Evolutionary conservation across 768 basidiomycete genomes (phyloP).

Genomic region (Mycena amicta): DNA sequence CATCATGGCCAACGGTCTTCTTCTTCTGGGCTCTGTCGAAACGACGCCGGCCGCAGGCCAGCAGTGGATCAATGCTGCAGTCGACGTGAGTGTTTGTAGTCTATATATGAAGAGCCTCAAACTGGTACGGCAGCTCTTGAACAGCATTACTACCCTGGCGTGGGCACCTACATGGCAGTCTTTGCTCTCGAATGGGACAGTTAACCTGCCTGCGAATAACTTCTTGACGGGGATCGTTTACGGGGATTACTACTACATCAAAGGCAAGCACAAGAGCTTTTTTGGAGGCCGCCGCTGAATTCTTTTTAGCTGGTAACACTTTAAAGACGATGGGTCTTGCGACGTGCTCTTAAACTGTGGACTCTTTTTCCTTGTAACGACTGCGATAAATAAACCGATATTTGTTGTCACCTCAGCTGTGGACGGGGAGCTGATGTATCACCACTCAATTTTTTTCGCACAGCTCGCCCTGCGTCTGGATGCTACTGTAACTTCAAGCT

Average conservation of each 20-base stretch:
- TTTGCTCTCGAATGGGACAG: slow-evolving; percentile 66
- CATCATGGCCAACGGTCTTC: slow-evolving; percentile 59
- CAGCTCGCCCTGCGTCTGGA: too few relatives aligned
- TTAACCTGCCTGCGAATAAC: slow-evolving; percentile 58
- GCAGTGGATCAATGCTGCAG: slow-evolving; percentile 52
- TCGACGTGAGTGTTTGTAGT: slow-evolving; percentile 38
- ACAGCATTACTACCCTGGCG: slow-evolving; percentile 49
- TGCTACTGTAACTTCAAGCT: too few relatives aligned
- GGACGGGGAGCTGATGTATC: too few relatives aligned
- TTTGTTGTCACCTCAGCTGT: too few relatives aligned
- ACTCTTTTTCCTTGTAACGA: neutral
- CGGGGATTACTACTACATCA: slow-evolving; percentile 66
- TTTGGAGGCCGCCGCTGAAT: neutral
- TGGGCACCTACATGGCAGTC: slow-evolving; percentile 68
- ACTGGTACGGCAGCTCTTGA: slow-evolving; percentile 41
- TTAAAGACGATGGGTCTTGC: slow-evolving; percentile 49
- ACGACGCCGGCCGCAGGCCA: slow-evolving; percentile 33
- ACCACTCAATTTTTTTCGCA: too few relatives aligned
- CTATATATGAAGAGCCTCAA: neutral
- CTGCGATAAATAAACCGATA: neutral
- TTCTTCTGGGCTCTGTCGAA: slow-evolving; percentile 55
- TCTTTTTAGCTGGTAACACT: slow-evolving; percentile 46
- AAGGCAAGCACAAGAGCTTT: slow-evolving; percentile 8
- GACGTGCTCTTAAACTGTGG: slow-evolving; percentile 29
- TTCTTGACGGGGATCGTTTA: slow-evolving; percentile 64